Base-by-base conservation (phyloP, 176 grass and related monocot species). In the Zizania latifolia region DNA sequence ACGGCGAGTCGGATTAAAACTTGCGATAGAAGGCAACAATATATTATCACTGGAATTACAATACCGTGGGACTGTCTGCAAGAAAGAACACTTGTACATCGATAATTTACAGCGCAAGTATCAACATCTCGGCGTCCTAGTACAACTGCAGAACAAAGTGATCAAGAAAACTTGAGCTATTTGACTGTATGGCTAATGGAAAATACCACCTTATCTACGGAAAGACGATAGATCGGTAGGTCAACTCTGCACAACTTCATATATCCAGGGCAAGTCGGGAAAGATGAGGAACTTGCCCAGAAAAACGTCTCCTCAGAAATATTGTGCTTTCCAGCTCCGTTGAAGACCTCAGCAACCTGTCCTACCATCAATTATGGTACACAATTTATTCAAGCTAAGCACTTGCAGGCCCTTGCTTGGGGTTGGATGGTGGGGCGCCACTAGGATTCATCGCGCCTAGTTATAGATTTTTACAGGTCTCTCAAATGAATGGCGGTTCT, bases 401-500 rank as follows among this genome's bases (percentile, higher is more conserved):
- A 74, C 15, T 37, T 64, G 53, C 32, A 55, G 53, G 23, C 57
- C 51, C 71, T 58, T 76, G 82, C 23, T 80, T 85, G 76, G 38
- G 73, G 41, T 78, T 72, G 48, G 48, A 55, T 65, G 73, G 48
- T 3, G 22, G 68, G 51, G 37, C 12, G 27, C 39, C 4, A 4
- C 80, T 62, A 62, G 6, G 37, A 59, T 74, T 81, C 33, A 59
- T 75, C 17, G 40, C 41, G 8, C 58, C 86, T 91, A 98, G 78
- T 98, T 98, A 78, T 97, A 97, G 68, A 97, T 97, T 82, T 90
- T 97, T 84, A 97, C 93, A 70, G 94, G 78, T 85, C 92, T 94
- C 81, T 98, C 94, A 57, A 94, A 92, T 21, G 91, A 87, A 87
- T 94, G 91, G 40, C 91, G 86, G 78, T 89, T 98, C 94, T 98